A percentile compares a stretch with the other conserved stretches of the same genome.
phyloP scores from a whole-genome alignment of 2,329 filamentous ascomycete species.

The Penicillium sp. region DNA sequence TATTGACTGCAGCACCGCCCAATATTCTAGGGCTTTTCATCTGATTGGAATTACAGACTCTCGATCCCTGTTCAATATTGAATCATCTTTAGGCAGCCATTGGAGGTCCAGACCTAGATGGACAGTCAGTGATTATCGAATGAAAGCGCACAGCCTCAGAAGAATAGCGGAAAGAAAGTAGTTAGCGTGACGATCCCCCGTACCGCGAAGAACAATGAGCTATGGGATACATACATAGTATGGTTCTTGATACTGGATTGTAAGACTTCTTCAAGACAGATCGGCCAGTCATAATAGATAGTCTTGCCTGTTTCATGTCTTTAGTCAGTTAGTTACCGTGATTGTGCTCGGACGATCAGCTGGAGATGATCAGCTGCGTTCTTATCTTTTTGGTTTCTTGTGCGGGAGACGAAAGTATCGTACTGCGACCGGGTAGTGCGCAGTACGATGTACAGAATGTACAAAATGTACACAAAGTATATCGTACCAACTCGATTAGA shows the following conservation, averaged over 20 bases:
- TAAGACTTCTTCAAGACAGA: not conserved
- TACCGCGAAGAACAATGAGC: not conserved
- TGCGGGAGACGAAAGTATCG: not conserved
- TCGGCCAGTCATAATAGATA: too few relatives aligned
- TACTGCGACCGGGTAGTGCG: not conserved
- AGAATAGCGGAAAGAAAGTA: not conserved
- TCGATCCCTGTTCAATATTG: not conserved
- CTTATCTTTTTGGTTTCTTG: constrained; percentile 14
- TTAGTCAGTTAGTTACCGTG: not conserved
- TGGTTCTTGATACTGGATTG: too few relatives aligned
- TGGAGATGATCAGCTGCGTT: constrained; percentile 16
- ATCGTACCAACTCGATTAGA: not conserved
- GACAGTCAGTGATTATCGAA: not conserved
- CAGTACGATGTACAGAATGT: not conserved
- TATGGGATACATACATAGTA: not conserved
- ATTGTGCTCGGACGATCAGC: constrained; percentile 15
- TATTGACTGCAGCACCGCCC: not conserved
- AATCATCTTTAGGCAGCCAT: constrained; percentile 10
- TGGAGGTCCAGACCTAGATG: not conserved
- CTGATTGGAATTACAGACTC: too few relatives aligned
- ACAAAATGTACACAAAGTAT: not conserved
- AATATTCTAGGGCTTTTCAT: not conserved
- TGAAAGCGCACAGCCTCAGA: not conserved
- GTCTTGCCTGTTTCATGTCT: not conserved
- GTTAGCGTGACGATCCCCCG: not conserved